Percentiles rank a stretch among this genome's conserved stretches.
phyloP scores from a whole-genome alignment of 83 land plant genomes.

The Larix sibirica region DNA sequence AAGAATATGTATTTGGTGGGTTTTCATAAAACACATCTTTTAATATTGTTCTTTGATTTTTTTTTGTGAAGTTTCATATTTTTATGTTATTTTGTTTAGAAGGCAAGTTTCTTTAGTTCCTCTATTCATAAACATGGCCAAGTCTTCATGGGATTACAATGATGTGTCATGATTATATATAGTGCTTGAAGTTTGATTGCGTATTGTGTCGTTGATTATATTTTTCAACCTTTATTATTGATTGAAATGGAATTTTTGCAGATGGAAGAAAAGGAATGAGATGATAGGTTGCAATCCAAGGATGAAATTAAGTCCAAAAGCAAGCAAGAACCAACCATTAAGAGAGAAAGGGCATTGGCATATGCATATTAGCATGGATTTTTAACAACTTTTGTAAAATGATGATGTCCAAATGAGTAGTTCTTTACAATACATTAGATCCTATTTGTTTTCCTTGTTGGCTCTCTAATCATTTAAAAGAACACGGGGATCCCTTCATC shows the following conservation, averaged over 20 bases:
- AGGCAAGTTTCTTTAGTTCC: no score
- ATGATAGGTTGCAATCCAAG: conserved; percentile 63
- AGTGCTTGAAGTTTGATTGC: no score
- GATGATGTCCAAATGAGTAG: neutral
- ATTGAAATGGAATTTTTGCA: neutral
- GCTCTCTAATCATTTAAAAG: neutral
- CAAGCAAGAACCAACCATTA: conserved; percentile 74
- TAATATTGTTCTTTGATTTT: neutral
- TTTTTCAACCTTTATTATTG: neutral
- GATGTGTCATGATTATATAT: no score
- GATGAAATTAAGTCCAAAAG: conserved; percentile 68
- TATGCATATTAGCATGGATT: conserved; percentile 53
- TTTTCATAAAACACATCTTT: neutral
- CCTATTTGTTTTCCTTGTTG: neutral
- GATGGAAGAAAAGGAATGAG: conserved; percentile 56
- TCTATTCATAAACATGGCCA: no score
- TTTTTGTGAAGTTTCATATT: neutral
- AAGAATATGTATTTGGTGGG: conserved; percentile 81
- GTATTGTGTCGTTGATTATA: no score
- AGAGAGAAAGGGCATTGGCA: conserved; percentile 87
- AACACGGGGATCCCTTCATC: conserved; percentile 18
- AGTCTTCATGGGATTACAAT: no score
- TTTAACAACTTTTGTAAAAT: neutral
- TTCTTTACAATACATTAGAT: neutral
- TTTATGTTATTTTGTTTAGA: neutral